These are phyloP conservation scores for Crucibulum laeve DNA, from an alignment of 768 basidiomycete genomes.

Conservation along the genomic window DNA sequence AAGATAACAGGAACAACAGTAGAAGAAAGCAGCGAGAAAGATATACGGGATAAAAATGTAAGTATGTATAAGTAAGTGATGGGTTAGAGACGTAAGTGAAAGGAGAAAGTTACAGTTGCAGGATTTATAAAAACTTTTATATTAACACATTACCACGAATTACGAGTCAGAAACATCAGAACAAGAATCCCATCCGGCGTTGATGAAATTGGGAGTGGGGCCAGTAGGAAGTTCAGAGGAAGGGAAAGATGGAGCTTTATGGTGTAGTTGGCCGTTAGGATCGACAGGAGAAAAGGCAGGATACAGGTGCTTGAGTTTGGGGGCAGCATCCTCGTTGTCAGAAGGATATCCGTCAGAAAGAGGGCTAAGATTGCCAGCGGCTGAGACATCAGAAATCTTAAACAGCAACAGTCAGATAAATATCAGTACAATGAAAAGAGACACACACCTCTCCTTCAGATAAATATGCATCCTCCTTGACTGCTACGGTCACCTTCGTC, in stretches of 20 bases:
- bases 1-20: no score
- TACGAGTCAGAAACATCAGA: conserved; percentile 33
- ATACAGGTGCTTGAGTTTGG: conserved; percentile 21
- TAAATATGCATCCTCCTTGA: conserved; percentile 4
- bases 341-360: conserved; percentile 15
- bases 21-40: no score
- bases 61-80: no score
- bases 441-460: conserved; percentile 19
- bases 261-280: conserved; percentile 1
- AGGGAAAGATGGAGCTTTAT: conserved; percentile 11
- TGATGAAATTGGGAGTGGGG: conserved; percentile 46
- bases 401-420: not conserved
- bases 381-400: conserved; percentile 5
- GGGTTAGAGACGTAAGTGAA: no score
- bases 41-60: no score
- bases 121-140: no score
- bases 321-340: conserved; percentile 12
- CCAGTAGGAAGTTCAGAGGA: conserved; percentile 21
- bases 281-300: conserved; percentile 11
- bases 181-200: conserved; percentile 55
- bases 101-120: no score
- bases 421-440: not conserved
- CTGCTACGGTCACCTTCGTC: conserved; percentile 8
- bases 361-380: conserved; percentile 9
- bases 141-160: no score